Evolutionary conservation across 2,329 filamentous ascomycete genomes (phyloP).

Genomic region (Aspergillus texensis): DNA sequence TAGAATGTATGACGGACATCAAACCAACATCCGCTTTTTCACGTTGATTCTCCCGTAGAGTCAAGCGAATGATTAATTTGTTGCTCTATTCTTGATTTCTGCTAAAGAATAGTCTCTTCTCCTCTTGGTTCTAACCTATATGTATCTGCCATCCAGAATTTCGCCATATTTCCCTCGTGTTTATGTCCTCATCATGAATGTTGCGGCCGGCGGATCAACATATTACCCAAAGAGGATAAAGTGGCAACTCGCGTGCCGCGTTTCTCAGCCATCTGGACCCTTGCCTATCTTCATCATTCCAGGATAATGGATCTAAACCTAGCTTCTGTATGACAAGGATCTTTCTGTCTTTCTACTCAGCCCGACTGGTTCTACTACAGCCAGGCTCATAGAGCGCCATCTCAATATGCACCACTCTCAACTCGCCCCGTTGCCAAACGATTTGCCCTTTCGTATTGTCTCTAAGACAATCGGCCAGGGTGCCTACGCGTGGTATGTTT

Average conservation of each 20-base stretch:
- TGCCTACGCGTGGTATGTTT: constrained; percentile 85
- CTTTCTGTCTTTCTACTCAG: constrained; percentile 2
- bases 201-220: constrained; percentile 27
- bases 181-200: constrained; percentile 1
- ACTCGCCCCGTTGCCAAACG: constrained; percentile 76
- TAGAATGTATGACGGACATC: not conserved
- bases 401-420: constrained; percentile 72
- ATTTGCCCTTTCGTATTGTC: constrained; percentile 90
- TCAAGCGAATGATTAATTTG: not conserved
- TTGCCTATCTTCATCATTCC: constrained; percentile 21
- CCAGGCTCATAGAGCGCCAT: constrained; percentile 4
- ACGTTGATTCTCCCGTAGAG: not conserved
- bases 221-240: constrained; percentile 41
- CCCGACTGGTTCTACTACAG: not conserved
- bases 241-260: constrained; percentile 36
- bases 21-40: not conserved
- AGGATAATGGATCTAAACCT: constrained; percentile 13
- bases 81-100: not conserved
- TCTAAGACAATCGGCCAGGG: constrained; percentile 96
- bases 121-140: not conserved
- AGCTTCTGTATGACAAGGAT: not conserved
- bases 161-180: not conserved
- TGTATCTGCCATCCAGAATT: not conserved
- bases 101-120: not conserved
- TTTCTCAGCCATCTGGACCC: constrained; percentile 18